Base-by-base conservation (phyloP, 1,284 basidiomycete species). In the Trichosporon inkin region DNA sequence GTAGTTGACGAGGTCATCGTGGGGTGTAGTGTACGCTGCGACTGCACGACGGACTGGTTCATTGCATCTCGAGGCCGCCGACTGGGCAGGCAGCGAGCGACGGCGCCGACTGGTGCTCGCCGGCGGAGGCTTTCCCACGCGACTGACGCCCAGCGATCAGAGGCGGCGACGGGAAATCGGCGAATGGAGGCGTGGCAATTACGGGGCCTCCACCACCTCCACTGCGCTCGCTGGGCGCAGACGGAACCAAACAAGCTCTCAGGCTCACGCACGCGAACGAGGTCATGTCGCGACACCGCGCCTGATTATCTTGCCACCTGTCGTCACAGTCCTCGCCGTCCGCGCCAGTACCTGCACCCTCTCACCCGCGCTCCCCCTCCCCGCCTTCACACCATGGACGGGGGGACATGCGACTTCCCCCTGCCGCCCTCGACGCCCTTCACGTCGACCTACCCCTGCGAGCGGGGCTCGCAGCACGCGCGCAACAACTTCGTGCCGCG, bases 1-100 rank as follows among this genome's bases (percentile, higher is more conserved):
- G 87, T 88, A 40, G 85, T 85, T 62, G 86, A 81, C 55, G 85
- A 83, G 58, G 86, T 79, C 88, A 89, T 89, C 17, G 47, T 68
- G 63, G 10, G 24, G n/a, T 22, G 13, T 22, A n/a, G 24, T 28
- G 44, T 49, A n/a, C n/a, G n/a, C 44, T 49, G 13, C 16, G n/a
- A n/a, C n/a, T n/a, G n/a, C n/a, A n/a, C n/a, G n/a, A 36, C 35
- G 20, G 41, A 16, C 7, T 28, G 7, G 40, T 44, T 49, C 44
- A 49, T 49, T 49, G 44, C 44, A 49, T 49, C 44, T 47, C 17
- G 24, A 16, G 44, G n/a, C n/a, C 13, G 22, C n/a, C 22, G 22
- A 49, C 14, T 6, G 24, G 24, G 41, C 41, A 28, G 41, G 13
- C 3, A 8, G 41, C 41, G 11, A 20, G 20, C 37, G 7, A 10